phyloP scores from a whole-genome alignment of 2,329 filamentous ascomycete species.

The Ceratocystis colombiana region DNA sequence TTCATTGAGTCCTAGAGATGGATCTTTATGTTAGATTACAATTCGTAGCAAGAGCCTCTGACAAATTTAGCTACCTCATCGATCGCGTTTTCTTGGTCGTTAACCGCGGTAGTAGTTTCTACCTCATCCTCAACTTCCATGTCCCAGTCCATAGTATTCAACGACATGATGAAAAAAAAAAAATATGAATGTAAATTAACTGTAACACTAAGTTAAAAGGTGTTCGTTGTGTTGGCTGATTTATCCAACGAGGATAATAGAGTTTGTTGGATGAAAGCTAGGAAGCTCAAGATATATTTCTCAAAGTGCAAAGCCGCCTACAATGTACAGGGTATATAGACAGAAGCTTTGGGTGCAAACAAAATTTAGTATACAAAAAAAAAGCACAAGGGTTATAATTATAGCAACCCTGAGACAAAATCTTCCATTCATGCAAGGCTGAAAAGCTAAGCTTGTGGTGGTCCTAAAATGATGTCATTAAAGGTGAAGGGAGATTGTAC shows the following conservation, averaged over 20 bases:
- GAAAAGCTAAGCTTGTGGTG: not conserved
- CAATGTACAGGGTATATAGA: too few species aligned
- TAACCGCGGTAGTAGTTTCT: constrained; percentile 29
- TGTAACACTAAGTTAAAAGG: not conserved
- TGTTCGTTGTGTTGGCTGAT: not conserved
- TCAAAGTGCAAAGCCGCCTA: too few species aligned
- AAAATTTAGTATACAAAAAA: not conserved
- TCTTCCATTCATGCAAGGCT: not conserved
- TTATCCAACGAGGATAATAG: not conserved
- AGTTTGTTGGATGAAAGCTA: not conserved
- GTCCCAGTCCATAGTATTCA: constrained; percentile 51
- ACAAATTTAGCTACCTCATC: not conserved
- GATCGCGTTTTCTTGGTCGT: not conserved
- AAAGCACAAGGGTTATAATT: not conserved
- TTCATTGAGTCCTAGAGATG: not conserved
- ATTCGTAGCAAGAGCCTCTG: not conserved
- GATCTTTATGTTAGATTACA: not conserved
- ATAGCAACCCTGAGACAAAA: not conserved
- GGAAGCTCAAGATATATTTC: not conserved
- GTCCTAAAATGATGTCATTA: not conserved
- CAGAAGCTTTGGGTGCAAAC: too few species aligned
- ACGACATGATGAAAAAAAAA: constrained; percentile 29
- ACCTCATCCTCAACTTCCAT: constrained; percentile 61
- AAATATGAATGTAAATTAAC: not conserved
- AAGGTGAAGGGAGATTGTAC: not conserved